Conservation (phyloP, 1,284 basidiomycete genomes). For the Irpex rosettiformis region DNA sequence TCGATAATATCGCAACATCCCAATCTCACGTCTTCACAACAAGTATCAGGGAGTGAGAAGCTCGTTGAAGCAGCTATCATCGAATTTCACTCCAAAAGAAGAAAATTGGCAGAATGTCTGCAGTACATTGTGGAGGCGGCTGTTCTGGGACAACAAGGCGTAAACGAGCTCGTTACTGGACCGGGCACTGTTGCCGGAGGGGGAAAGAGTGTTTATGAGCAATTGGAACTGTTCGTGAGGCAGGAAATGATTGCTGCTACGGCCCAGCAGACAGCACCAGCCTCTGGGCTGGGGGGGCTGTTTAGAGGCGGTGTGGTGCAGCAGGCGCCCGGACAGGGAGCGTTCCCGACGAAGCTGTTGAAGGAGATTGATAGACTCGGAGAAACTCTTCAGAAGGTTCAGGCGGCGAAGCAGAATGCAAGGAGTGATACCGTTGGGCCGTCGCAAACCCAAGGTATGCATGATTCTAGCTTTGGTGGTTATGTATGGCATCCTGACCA, state of each 20-base stretch:
- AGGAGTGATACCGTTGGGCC: constrained; percentile 56
- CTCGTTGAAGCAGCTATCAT: constrained; percentile 63
- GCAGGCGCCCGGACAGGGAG: constrained; percentile 23
- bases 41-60: constrained; percentile 27
- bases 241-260: constrained; percentile 37
- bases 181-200: not conserved
- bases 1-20: constrained; percentile 60
- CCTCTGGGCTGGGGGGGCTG: not conserved
- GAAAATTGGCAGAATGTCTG: constrained; percentile 65
- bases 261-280: not conserved
- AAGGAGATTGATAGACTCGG: constrained; percentile 60
- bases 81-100: constrained; percentile 64
- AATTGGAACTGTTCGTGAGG: constrained; percentile 50
- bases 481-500: no score
- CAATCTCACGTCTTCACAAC: constrained; percentile 39
- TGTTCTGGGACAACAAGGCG: constrained; percentile 31
- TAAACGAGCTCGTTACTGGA: constrained; percentile 28
- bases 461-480: no score
- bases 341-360: constrained; percentile 55
- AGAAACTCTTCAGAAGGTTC: constrained; percentile 46
- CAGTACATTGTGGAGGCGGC: constrained; percentile 47
- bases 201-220: constrained; percentile 37
- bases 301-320: constrained; percentile 31
- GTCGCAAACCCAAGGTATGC: constrained; percentile 44
- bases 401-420: constrained; percentile 57